Conservation (phyloP, 2,329 filamentous ascomycete genomes). For the Aureobasidium sp. region DNA sequence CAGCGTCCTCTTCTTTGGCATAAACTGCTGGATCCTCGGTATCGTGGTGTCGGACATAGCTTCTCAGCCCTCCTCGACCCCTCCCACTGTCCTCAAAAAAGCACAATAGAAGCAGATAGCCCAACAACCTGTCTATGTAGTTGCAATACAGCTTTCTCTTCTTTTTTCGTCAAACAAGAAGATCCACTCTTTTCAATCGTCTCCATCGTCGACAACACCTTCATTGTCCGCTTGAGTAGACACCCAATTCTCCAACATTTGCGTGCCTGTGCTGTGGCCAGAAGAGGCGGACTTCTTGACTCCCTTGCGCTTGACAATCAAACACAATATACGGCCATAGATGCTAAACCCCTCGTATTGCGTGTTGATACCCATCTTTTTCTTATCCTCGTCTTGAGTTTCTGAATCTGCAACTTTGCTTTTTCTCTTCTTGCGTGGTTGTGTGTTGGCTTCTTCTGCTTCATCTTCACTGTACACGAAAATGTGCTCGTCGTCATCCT, state of each 20-base stretch:
- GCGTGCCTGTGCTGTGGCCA: slow-evolving; percentile 24
- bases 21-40: slow-evolving; percentile 83
- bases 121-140: background rate
- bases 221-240: slow-evolving; percentile 32
- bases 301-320: slow-evolving; percentile 72
- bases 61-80: background rate
- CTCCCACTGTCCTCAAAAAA: background rate
- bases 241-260: slow-evolving; percentile 37
- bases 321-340: slow-evolving; percentile 83
- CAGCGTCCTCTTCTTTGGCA: slow-evolving; percentile 69
- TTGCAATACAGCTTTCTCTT: background rate
- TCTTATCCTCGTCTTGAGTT: slow-evolving; percentile 63
- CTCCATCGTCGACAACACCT: slow-evolving; percentile 27
- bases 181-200: slow-evolving; percentile 13
- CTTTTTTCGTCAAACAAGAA: background rate
- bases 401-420: slow-evolving; percentile 21
- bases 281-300: slow-evolving; percentile 31
- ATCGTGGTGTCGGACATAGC: slow-evolving; percentile 65
- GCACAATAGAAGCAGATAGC: background rate
- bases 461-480: slow-evolving; percentile 34
- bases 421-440: slow-evolving; percentile 27
- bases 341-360: slow-evolving; percentile 94
- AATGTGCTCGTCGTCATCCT: slow-evolving; percentile 24
- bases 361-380: slow-evolving; percentile 80
- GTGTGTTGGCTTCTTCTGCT: slow-evolving; percentile 28